Conservation (phyloP, 768 basidiomycete genomes). For the Leccinum truebloodii region DNA sequence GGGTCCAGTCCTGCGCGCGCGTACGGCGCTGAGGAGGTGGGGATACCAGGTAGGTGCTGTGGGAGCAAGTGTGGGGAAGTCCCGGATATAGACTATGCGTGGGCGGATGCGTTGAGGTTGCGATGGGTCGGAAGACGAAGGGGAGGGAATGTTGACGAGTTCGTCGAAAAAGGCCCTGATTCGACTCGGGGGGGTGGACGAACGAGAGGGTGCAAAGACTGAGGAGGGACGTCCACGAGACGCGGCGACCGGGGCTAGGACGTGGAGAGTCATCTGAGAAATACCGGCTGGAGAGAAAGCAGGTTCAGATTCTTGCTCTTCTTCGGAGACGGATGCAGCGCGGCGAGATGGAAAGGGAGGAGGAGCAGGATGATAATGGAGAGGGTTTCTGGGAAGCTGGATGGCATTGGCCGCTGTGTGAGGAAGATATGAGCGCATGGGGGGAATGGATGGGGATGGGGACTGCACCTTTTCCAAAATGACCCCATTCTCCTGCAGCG, state of each 20-base stretch:
- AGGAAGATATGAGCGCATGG: slow-evolving; percentile 9
- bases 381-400: slow-evolving; percentile 70
- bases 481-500: slow-evolving; percentile 86
- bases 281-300: slow-evolving; percentile 39
- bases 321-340: slow-evolving; percentile 32
- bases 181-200: slow-evolving; percentile 51
- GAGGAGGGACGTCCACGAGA: slow-evolving; percentile 38
- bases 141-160: slow-evolving; percentile 61
- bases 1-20: slow-evolving; percentile 67
- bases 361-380: slow-evolving; percentile 56
- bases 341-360: slow-evolving; percentile 30
- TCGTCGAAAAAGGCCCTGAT: slow-evolving; percentile 75
- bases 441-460: not conserved
- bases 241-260: slow-evolving; percentile 37
- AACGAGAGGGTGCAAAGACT: slow-evolving; percentile 39
- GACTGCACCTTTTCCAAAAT: slow-evolving; percentile 71
- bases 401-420: slow-evolving; percentile 64
- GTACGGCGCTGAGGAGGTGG: slow-evolving; percentile 75
- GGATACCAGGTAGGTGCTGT: slow-evolving; percentile 81
- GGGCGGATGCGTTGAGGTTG: slow-evolving; percentile 42
- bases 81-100: slow-evolving; percentile 82
- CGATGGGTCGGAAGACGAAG: slow-evolving; percentile 28
- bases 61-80: slow-evolving; percentile 73
- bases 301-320: slow-evolving; percentile 52
- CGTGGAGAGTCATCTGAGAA: slow-evolving; percentile 50